phyloP scores from a whole-genome alignment of 2,329 filamentous ascomycete genomes.

The Capronia epimyces region DNA sequence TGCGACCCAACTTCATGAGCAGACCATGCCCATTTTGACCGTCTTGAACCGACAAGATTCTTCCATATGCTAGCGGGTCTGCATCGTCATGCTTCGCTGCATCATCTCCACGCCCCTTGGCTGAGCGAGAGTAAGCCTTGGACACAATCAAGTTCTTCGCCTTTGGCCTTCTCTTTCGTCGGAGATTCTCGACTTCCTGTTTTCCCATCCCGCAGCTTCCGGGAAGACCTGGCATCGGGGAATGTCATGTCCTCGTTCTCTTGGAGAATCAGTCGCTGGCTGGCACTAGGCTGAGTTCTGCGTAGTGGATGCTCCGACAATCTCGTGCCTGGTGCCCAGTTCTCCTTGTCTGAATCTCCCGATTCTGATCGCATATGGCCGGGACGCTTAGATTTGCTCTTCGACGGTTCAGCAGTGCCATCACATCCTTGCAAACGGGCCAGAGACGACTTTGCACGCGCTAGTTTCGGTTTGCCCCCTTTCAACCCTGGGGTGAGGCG shows the following conservation, averaged over 20 bases:
- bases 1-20: neutral
- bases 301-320: conserved; percentile 48
- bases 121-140: conserved; percentile 83
- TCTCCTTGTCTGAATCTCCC: conserved; percentile 90
- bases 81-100: neutral
- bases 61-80: neutral
- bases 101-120: conserved; percentile 80
- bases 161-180: conserved; percentile 52
- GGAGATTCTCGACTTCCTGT: conserved; percentile 6
- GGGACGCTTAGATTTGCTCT: conserved; percentile 30
- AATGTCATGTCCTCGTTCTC: conserved; percentile 37
- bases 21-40: neutral
- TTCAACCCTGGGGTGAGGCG: conserved; percentile 42
- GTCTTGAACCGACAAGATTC: conserved; percentile 2
- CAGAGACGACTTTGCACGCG: conserved; percentile 57
- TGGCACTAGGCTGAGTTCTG: conserved; percentile 41
- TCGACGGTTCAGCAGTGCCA: conserved; percentile 27
- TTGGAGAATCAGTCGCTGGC: conserved; percentile 41
- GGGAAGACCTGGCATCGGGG: conserved; percentile 14
- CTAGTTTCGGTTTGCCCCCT: conserved; percentile 56
- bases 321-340: conserved; percentile 59
- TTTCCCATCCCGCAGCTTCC: neutral
- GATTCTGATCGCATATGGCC: conserved; percentile 45
- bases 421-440: conserved; percentile 53
- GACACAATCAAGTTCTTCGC: conserved; percentile 79